Evolutionary conservation across 2,329 filamentous ascomycete genomes (phyloP).

Genomic region (Colletotrichum tabaci): DNA sequence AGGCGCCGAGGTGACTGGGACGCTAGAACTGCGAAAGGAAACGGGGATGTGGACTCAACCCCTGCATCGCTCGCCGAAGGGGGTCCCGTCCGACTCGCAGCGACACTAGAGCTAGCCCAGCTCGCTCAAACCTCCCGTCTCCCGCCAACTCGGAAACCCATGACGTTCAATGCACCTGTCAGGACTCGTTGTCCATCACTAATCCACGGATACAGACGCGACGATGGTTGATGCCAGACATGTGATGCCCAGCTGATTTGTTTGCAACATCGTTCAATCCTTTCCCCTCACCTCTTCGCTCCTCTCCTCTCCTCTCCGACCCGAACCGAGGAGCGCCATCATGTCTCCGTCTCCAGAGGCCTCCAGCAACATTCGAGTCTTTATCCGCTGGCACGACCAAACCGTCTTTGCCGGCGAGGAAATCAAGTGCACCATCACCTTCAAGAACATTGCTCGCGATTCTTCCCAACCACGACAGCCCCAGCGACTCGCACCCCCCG

Average conservation of each 20-base stretch:
- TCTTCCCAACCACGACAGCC: slow-evolving; percentile 51
- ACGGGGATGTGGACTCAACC: slow-evolving; percentile 36
- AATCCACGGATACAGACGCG: slow-evolving; percentile 28
- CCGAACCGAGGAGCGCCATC: slow-evolving; percentile 47
- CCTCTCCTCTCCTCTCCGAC: slow-evolving; percentile 29
- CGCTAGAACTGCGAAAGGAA: slow-evolving; percentile 33
- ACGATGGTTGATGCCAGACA: slow-evolving; percentile 40
- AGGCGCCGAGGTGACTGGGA: slow-evolving; percentile 29
- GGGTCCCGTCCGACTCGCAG: slow-evolving; percentile 38
- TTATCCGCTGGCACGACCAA: slow-evolving; percentile 93
- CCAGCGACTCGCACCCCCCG: slow-evolving; percentile 43
- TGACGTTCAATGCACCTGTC: slow-evolving; percentile 39
- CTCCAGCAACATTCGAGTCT: slow-evolving; percentile 87
- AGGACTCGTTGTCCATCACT: slow-evolving; percentile 39
- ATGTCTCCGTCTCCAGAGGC: slow-evolving; percentile 68
- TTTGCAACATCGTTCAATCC: slow-evolving; percentile 16
- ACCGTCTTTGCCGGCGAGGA: slow-evolving; percentile 98
- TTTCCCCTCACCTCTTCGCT: slow-evolving; percentile 10
- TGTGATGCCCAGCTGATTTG: slow-evolving; percentile 36
- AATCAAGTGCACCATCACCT: slow-evolving; percentile 95
- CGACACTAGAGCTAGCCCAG: slow-evolving; percentile 39
- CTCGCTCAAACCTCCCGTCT: slow-evolving; percentile 39
- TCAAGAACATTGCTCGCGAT: slow-evolving; percentile 83
- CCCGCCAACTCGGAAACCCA: slow-evolving; percentile 40
- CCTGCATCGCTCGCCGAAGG: slow-evolving; percentile 38